Base-by-base conservation (phyloP, 495 filamentous ascomycete species). In the Penicillium daleae region DNA sequence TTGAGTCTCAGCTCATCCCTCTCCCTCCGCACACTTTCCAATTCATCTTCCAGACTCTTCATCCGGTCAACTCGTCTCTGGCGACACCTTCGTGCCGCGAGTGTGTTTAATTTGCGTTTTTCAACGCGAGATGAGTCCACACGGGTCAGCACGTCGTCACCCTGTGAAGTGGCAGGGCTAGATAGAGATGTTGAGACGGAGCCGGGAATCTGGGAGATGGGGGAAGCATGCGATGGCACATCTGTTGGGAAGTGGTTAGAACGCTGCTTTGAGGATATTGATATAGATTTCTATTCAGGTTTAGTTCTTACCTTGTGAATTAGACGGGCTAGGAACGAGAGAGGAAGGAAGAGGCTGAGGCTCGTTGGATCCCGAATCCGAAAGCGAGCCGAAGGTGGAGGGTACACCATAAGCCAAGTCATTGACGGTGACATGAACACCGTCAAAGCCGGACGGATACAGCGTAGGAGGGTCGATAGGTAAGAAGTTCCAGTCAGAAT, bases 61-160 rank as follows among this genome's bases (percentile, higher is more conserved):
- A 92, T 81, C 64, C 84, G 83, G 64, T 89, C 87, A 29, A 91
- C 81, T 48, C 88, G 85, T 61, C 85, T 87, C 76, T 91, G 84
- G 26, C 90, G 85, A 73, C 89, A 93, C 59, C 88, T 84, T 57
- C 89, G 85, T 56, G 89, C 87, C 5, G 87, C 86, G 48, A 90
- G 75, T 54, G 89, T 89, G 71, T 92, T 90, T 39, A 86, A 82
- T 52, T 83, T 81, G 21, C 88, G 87, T 69, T 89, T 90, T 56
- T 74, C 67, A 21, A 78, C 70, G 24, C 73, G 70, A 39, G 71
- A 74, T 3, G 72, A 61, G 29, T 69, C 66, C 21, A 71, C 66
- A 32, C 63, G 66, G n/a, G 49, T 29, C 26, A 69, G 27, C 35
- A 35, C 37, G 21, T 65, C 63, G 17, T 73, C 70, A 33, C 65